Base-by-base conservation (phyloP, 2,329 filamentous ascomycete genomes). In the Fusarium haematococcum region DNA sequence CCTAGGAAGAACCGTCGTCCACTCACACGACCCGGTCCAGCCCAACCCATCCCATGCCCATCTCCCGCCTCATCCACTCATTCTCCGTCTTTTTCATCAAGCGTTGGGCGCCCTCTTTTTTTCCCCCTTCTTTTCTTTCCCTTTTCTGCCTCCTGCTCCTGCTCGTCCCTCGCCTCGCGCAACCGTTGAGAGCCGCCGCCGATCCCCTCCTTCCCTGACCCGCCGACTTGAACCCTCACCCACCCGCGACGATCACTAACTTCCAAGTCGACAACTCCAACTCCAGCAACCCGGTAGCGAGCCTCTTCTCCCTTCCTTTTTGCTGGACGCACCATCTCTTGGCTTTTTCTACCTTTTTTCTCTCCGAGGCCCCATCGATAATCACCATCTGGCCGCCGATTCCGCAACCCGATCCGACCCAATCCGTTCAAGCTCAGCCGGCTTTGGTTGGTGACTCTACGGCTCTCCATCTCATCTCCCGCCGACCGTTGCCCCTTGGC, bases 111-210 rank as follows among this genome's bases (percentile, higher is more conserved):
- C 45, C 60, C 65, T 69, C 65, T 63, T 67, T 76, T 68, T 68
- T 69, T 20, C 20, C 68, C 60, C 66, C 65, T 37, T 20, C 41
- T 65, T 68, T 63, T 66, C 67, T 67, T 70, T 74, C 63, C 68
- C 63, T 43, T 50, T 71, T 63, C 62, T 65, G 65, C 60, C 60
- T 62, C 60, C 25, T 37, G 35, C 35, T 37, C 43, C 61, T 62
- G 63, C 50, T 33, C 52, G 32, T 32, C n/a, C 52, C 52, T 32
- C 48, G 30, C 65, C 68, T 59, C 68, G 30, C 63, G 70, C 59
- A 69, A 64, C 73, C 67, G 66, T 74, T 70, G 65, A 73, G 73
- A 76, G 68, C 72, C 70, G 70, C 68, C 63, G 76, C 65, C 77
- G 73, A 78, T 79, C 77, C 70, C 48, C 71, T 77, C 59, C 69